Base-by-base conservation (phyloP, 1,284 basidiomycete genomes). In the Leccinum huronense region DNA sequence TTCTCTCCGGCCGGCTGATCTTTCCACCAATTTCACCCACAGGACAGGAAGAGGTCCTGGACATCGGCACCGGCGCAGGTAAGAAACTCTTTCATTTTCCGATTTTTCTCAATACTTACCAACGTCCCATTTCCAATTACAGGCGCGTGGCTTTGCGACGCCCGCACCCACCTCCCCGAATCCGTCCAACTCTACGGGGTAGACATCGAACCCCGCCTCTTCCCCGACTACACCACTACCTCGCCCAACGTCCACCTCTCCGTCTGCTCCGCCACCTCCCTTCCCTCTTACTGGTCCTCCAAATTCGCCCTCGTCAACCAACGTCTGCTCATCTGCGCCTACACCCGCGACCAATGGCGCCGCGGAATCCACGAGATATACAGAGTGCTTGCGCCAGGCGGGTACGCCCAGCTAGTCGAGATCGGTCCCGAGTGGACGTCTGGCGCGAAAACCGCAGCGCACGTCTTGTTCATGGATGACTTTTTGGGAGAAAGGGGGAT, bases 221-320 rank as follows among this genome's bases (percentile, higher is more conserved):
- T 71, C 60, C 69, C 68, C 0, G 27, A 7, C 7, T 58, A 68
- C 38, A 8, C 36, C 11, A 1, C 42, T 14, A 42, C 55, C 51
- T 57, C 64, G 4, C 5, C 68, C 48, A 70, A 71, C 27, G 58
- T 70, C 48, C 69, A 72, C 23, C 69, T 69, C 36, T 67, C 69
- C 2, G 3, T 72, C 40, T 63, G 65, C 34, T 71, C 67, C 7
- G 60, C 59, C 5, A 69, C 64, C 11, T 11, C 54, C n/a, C 66
- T 72, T 33, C 74, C 72, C 0, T 38, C 61, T 9, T 63, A 64
- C 31, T 77, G 73, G 75, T 63, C 63, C 10, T 66, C 67, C 42
- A 68, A 68, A 34, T 78, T 78, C 59, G 31, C 65, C n/a, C 66
- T 78, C 42, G 62, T 76, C 7, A 67, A 76, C 38, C 77, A 78